Conservation (phyloP, 352 stramenopile species). For the Phytophthora syringae region DNA sequence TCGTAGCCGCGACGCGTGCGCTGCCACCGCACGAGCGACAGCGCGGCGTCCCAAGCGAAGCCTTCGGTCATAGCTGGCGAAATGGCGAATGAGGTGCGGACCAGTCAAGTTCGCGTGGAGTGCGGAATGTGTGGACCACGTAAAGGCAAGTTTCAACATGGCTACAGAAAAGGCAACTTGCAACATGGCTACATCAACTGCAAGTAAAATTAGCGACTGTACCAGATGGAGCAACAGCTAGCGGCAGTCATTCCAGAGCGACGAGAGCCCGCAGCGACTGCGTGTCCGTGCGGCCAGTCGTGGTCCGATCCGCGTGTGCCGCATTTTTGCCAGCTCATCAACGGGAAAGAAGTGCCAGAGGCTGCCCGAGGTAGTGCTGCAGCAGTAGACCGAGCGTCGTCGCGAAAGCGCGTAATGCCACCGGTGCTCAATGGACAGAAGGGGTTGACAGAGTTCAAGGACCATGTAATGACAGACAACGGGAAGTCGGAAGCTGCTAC, state of each 20-base stretch:
- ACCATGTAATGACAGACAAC: slow-evolving; percentile 21
- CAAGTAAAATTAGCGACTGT: too few relatives aligned
- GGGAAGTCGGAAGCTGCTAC: slow-evolving; percentile 6
- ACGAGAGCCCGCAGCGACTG: neutral
- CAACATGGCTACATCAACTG: slow-evolving; percentile 21
- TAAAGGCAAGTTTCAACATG: slow-evolving; percentile 16
- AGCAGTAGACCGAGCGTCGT: neutral
- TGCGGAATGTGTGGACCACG: slow-evolving; percentile 20
- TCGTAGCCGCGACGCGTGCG: slow-evolving; percentile 64
- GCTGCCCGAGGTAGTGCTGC: slow-evolving; percentile 9
- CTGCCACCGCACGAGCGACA: slow-evolving; percentile 75
- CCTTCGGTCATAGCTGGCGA: slow-evolving; percentile 15
- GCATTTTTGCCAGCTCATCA: slow-evolving; percentile 77
- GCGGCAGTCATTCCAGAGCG: slow-evolving; percentile 20
- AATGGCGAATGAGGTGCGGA: slow-evolving; percentile 14
- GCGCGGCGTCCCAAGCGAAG: slow-evolving; percentile 48
- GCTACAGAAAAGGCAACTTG: too few relatives aligned
- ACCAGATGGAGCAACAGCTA: neutral
- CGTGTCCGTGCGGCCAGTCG: slow-evolving; percentile 72
- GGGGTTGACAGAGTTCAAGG: neutral
- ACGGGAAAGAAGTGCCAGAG: slow-evolving; percentile 13
- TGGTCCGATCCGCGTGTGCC: slow-evolving; percentile 64
- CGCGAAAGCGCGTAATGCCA: slow-evolving; percentile 8
- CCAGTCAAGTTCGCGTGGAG: slow-evolving; percentile 19
- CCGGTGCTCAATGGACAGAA: neutral